A percentile compares a stretch with the other conserved stretches of the same genome.
These are phyloP conservation scores for Saturnispora besseyi DNA, from an alignment of 805 yeast genomes.

Conservation along the genomic window DNA sequence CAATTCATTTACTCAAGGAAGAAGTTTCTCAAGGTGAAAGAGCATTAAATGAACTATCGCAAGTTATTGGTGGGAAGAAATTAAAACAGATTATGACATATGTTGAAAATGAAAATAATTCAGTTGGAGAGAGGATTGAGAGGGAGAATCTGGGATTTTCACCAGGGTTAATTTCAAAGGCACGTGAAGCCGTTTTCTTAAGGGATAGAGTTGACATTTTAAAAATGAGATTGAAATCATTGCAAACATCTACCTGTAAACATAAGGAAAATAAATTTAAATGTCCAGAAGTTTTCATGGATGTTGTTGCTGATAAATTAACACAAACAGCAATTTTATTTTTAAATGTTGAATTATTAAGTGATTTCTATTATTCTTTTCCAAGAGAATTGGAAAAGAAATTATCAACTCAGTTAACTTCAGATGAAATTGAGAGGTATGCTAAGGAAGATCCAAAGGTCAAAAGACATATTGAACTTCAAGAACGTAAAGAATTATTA, in stretches of 20 bases:
- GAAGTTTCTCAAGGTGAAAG: conserved; percentile 77
- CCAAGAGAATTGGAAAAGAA: conserved; percentile 85
- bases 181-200: conserved; percentile 76
- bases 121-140: conserved; percentile 31
- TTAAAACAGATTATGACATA: conserved; percentile 75
- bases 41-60: conserved; percentile 49
- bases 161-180: conserved; percentile 60
- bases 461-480: conserved; percentile 84
- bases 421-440: conserved; percentile 75
- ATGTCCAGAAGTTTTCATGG: conserved; percentile 92
- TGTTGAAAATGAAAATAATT: conserved; percentile 38
- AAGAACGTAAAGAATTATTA: conserved; percentile 81
- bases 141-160: conserved; percentile 83
- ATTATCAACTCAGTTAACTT: conserved; percentile 51
- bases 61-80: conserved; percentile 75
- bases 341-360: conserved; percentile 83
- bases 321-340: conserved; percentile 91
- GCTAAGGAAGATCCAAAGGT: conserved; percentile 94
- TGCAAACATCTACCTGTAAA: conserved; percentile 69
- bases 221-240: conserved; percentile 64
- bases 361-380: conserved; percentile 93
- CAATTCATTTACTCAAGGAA: conserved; percentile 65
- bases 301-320: conserved; percentile 83
- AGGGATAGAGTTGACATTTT: conserved; percentile 63
- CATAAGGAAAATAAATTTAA: conserved; percentile 72